These are phyloP conservation scores for Trichosanthes cucumerina DNA, from an alignment of 306 rosid genomes.

Conservation along the genomic window DNA sequence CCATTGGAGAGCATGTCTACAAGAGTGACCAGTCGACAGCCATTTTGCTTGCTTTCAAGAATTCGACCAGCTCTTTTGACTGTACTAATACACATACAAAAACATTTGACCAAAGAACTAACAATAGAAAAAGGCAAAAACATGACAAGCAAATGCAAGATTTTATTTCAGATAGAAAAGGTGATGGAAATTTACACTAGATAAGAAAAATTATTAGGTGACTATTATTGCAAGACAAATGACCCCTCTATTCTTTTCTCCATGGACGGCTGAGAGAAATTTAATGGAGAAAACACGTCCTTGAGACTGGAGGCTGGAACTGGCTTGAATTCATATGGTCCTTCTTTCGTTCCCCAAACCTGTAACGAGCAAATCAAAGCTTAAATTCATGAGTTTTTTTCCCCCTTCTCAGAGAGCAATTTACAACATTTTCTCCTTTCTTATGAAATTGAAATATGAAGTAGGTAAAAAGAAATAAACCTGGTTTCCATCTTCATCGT, in stretches of 20 bases:
- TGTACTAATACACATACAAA: not conserved
- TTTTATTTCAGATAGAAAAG: not conserved
- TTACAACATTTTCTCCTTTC: not conserved
- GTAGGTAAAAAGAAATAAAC: conserved; percentile 23
- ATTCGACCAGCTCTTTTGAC: not conserved
- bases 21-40: not conserved
- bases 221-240: conserved; percentile 62
- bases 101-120: not conserved
- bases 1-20: not conserved
- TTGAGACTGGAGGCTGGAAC: conserved; percentile 51
- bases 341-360: conserved; percentile 94
- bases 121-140: not conserved
- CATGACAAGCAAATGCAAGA: not conserved
- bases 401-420: not conserved
- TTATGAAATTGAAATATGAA: not conserved
- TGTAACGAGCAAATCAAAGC: conserved; percentile 21
- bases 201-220: conserved; percentile 6
- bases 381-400: not conserved
- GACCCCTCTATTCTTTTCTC: conserved; percentile 91
- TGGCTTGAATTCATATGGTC: conserved; percentile 80
- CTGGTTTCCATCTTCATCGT: conserved; percentile 74
- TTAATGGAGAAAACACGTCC: conserved; percentile 53
- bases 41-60: conserved; percentile 3
- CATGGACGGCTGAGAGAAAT: conserved; percentile 44
- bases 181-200: conserved; percentile 18